Evolutionary conservation across 257 asterid genomes (phyloP).

Genomic region (Solanum paucissectum): DNA sequence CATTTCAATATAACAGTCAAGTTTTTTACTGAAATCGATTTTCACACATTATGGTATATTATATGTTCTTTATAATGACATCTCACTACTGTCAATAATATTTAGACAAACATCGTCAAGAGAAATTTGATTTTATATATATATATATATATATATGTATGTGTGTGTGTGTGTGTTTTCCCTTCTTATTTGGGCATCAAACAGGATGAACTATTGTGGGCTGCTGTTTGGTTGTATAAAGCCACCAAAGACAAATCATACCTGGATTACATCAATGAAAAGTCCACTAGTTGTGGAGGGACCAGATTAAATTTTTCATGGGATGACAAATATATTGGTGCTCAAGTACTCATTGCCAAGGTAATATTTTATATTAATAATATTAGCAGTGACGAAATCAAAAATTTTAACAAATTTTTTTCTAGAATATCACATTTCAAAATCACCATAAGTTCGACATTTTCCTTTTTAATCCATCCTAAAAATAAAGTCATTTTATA

Average conservation of each 20-base stretch:
- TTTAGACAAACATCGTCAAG: not conserved
- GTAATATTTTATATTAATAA: not conserved
- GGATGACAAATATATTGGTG: slow-evolving; percentile 59
- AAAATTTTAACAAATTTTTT: not conserved
- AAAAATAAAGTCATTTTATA: no score
- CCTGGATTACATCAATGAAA: not conserved
- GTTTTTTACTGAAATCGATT: not conserved
- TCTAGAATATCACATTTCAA: not conserved
- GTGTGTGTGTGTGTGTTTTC: not conserved
- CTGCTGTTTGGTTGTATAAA: slow-evolving; percentile 47
- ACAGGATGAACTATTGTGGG: slow-evolving; percentile 66
- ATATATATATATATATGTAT: not conserved
- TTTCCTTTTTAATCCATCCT: no score
- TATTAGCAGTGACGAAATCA: accelerated
- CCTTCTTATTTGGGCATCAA: not conserved
- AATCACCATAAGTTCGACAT: no score
- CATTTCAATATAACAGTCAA: not conserved
- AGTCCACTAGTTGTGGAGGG: slow-evolving; percentile 24
- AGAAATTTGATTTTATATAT: not conserved
- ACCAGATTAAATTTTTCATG: slow-evolving; percentile 38
- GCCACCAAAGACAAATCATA: slow-evolving; percentile 32
- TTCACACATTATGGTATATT: not conserved
- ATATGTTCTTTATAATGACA: not conserved
- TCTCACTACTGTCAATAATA: not conserved
- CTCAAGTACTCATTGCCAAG: slow-evolving; percentile 40